Conservation (phyloP, 352 stramenopile species). For the Phytophthora pistaciae region DNA sequence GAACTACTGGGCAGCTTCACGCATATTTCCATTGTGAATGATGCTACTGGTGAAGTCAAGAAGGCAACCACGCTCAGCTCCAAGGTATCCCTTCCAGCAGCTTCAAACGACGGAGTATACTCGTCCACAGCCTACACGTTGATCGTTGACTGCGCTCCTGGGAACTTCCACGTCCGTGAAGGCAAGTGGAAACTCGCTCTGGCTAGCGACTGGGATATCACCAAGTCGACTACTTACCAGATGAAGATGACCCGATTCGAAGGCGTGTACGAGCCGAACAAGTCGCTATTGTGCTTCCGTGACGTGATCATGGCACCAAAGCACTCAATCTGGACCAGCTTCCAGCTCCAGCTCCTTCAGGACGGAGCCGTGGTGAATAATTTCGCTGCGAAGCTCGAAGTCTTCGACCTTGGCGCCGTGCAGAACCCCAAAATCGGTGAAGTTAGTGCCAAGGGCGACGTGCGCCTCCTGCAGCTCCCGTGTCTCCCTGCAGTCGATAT, state of each 20-base stretch:
- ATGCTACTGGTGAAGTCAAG: slow-evolving; percentile 45
- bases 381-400: slow-evolving; percentile 61
- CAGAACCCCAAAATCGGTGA: slow-evolving; percentile 32
- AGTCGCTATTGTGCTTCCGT: slow-evolving; percentile 68
- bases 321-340: slow-evolving; percentile 52
- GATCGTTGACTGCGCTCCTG: slow-evolving; percentile 61
- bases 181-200: slow-evolving; percentile 72
- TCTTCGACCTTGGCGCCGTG: slow-evolving; percentile 54
- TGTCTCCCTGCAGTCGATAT: slow-evolving; percentile 25
- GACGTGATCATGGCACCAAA: slow-evolving; percentile 63
- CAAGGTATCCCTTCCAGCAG: slow-evolving; percentile 25
- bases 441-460: slow-evolving; percentile 35
- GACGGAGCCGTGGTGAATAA: slow-evolving; percentile 30
- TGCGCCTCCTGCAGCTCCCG: slow-evolving; percentile 70
- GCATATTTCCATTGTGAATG: slow-evolving; percentile 61
- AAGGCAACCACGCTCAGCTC: slow-evolving; percentile 45
- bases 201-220: slow-evolving; percentile 58
- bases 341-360: slow-evolving; percentile 56
- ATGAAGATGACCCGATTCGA: slow-evolving; percentile 59
- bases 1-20: slow-evolving; percentile 50
- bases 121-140: slow-evolving; percentile 48
- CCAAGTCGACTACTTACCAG: slow-evolving; percentile 40
- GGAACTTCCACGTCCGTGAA: slow-evolving; percentile 37
- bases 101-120: slow-evolving; percentile 5
- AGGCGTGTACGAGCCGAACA: slow-evolving; percentile 72